phyloP scores from a whole-genome alignment of 1,284 basidiomycete species.

The Ustilago hordei region DNA sequence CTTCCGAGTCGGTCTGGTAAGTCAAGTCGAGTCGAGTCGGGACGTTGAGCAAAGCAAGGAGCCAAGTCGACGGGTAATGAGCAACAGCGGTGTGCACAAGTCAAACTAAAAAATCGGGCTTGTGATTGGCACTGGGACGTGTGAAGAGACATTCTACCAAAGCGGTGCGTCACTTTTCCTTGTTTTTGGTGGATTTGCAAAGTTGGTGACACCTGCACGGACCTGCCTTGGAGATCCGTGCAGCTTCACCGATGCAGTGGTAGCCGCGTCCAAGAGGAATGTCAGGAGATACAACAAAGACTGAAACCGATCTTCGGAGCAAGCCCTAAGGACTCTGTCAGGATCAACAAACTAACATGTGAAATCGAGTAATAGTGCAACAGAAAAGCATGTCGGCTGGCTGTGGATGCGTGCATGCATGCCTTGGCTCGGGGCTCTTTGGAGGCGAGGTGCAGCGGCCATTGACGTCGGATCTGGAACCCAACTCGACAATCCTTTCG shows the following conservation, averaged over 20 bases:
- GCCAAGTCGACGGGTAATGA: slow-evolving; percentile 7
- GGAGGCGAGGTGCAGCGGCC: slow-evolving; percentile 14
- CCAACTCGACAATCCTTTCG: slow-evolving; percentile 2
- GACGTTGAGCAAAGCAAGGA: neutral
- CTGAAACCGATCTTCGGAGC: too few species aligned
- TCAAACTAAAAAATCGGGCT: neutral
- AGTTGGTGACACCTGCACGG: slow-evolving; percentile 5
- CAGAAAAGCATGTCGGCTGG: neutral
- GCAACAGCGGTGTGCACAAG: slow-evolving; percentile 1
- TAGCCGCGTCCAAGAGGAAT: neutral
- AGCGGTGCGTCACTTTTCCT: neutral
- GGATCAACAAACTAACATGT: neutral
- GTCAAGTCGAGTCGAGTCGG: too few species aligned
- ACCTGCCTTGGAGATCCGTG: slow-evolving; percentile 36
- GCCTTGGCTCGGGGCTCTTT: slow-evolving; percentile 14
- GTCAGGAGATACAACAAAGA: neutral
- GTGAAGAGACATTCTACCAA: neutral
- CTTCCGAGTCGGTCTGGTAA: too few species aligned
- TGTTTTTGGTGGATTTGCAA: neutral
- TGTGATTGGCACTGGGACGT: neutral
- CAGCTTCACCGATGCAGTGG: slow-evolving; percentile 6
- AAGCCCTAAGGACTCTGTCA: neutral
- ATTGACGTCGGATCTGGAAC: slow-evolving; percentile 8
- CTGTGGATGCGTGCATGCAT: slow-evolving; percentile 1
- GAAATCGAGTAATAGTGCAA: neutral